Evolutionary conservation across 1,284 basidiomycete genomes (phyloP), one percentile per base, ranked within the genome.

Genomic region (Ganoderma multipileum): DNA sequence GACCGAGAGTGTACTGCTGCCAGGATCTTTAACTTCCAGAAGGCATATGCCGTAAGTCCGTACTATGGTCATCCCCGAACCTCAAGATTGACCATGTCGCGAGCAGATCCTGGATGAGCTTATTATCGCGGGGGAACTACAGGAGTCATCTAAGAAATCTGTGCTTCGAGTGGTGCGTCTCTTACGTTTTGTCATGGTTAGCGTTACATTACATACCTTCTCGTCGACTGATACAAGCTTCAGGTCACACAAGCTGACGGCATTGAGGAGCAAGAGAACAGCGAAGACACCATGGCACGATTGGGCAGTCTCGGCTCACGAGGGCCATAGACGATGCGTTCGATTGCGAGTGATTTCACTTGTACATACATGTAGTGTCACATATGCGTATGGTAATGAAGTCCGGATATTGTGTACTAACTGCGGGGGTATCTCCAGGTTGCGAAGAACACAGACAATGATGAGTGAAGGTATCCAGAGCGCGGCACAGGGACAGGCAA

Each of bases 71-170:
- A 58, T 30, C 20, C 62, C 38, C 39, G 63, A 66, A 38, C 65
- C 68, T 73, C 41, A 39, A 41, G 44, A 44, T 64, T 60, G 6
- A 3, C 26, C 30, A 12, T 26, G 38, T 42, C 23, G 33, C 64
- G 16, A 23, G 9, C 75, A 95, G 94, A 98, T 98, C 74, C 84
- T 99, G 66, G 98, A 99, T 80, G 98, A 99, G 80, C 87, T 99
- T 64, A 97, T 99, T 80, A 98, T 99, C 71, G 93, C 96, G 5
- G 98, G 98, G 57, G 98, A 99, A 81, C 85, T 99, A 75, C 97
- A 99, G 83, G 98, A 99, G 79, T 97, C 97, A 1, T 97, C 95
- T 38, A 99, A 99, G 87, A 99, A 99, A 83, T 95, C 95, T 5
- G 97, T 99, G 7, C 83, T 99, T 63, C 86, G 95, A 69, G 93